Evolutionary conservation across 257 asterid genomes (phyloP).

Genomic region (Gardenia jasminoides): DNA sequence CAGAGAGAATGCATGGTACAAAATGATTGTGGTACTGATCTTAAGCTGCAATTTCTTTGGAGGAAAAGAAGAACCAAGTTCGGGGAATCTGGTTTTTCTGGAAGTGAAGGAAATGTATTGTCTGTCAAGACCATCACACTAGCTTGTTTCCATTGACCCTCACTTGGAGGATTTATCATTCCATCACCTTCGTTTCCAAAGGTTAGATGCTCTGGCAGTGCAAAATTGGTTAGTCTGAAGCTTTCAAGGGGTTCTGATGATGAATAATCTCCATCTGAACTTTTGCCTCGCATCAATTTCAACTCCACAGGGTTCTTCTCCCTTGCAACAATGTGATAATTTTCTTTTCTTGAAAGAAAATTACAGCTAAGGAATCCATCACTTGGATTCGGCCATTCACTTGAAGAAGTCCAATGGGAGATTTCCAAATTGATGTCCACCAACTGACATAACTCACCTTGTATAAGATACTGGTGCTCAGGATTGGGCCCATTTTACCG

Average conservation of each 20-base stretch:
- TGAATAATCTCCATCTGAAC: too few species aligned
- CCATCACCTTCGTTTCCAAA: neutral
- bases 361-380: neutral
- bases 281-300: too few species aligned
- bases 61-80: constrained; percentile 21
- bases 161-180: neutral
- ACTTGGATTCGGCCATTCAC: neutral
- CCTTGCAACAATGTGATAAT: neutral
- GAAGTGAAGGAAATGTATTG: constrained; percentile 16
- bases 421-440: constrained; percentile 3
- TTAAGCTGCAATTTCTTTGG: constrained; percentile 27
- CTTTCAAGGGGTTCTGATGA: too few species aligned
- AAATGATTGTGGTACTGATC: constrained; percentile 21
- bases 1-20: constrained; percentile 18
- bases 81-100: constrained; percentile 9
- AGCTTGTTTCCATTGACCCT: constrained; percentile 6
- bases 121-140: constrained; percentile 17
- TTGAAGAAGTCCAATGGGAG: neutral
- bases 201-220: neutral
- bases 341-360: constrained; percentile 1
- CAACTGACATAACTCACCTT: neutral
- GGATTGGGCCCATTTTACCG: too few species aligned
- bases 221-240: too few species aligned
- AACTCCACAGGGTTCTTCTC: neutral
- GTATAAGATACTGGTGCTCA: neutral